phyloP scores from a whole-genome alignment of 148 eudicot species.

The Gaultheria prostrata region DNA sequence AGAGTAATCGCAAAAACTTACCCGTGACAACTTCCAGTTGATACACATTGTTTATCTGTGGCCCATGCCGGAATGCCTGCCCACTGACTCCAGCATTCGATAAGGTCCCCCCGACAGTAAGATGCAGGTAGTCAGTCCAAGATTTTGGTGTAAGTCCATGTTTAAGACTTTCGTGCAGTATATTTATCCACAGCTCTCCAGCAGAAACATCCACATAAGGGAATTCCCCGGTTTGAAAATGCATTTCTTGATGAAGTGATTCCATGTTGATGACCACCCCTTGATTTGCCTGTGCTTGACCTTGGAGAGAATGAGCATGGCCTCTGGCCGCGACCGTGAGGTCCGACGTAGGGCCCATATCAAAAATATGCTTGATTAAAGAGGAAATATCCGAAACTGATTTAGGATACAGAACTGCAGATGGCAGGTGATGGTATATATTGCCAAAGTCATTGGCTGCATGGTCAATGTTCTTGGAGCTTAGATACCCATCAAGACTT shows the following conservation, averaged over 20 bases:
- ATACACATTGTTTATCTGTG: slow-evolving; percentile 81
- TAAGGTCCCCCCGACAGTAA: slow-evolving; percentile 92
- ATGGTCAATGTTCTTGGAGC: slow-evolving; percentile 37
- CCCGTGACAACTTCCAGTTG: slow-evolving; percentile 92
- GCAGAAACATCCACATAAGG: slow-evolving; percentile 87
- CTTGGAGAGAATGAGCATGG: slow-evolving; percentile 89
- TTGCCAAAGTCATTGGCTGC: slow-evolving; percentile 87
- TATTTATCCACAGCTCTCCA: slow-evolving; percentile 85
- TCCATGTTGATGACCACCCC: slow-evolving; percentile 88
- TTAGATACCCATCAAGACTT: slow-evolving; percentile 49
- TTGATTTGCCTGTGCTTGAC: slow-evolving; percentile 71
- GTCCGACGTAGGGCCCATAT: slow-evolving; percentile 57
- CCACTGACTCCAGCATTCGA: slow-evolving; percentile 97
- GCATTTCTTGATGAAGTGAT: slow-evolving; percentile 57
- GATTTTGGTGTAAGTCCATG: slow-evolving; percentile 77
- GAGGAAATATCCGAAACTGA: slow-evolving; percentile 74
- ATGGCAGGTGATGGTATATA: slow-evolving; percentile 52
- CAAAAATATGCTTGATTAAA: slow-evolving; percentile 46
- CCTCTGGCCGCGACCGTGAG: slow-evolving; percentile 89
- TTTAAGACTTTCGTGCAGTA: slow-evolving; percentile 76
- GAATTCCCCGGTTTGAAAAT: slow-evolving; percentile 42
- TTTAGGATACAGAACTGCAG: slow-evolving; percentile 65
- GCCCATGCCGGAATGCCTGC: slow-evolving; percentile 88
- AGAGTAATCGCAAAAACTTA: slow-evolving; percentile 20
- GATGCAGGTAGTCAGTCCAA: slow-evolving; percentile 96